Evolutionary conservation across 2,329 filamentous ascomycete genomes (phyloP).

Genomic region (Aspergillus fischeri): DNA sequence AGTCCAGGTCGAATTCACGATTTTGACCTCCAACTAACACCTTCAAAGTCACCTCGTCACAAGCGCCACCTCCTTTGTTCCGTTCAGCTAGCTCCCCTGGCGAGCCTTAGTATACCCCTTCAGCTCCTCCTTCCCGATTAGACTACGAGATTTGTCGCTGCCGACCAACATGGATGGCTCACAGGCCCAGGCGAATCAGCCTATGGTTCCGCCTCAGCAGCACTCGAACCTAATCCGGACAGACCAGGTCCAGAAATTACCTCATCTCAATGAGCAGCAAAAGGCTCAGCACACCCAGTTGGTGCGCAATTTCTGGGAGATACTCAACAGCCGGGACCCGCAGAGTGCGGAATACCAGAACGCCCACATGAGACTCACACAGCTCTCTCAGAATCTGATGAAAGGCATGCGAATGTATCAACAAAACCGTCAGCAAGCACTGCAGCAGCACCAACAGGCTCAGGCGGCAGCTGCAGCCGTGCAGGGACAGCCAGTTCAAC

Average conservation of each 20-base stretch:
- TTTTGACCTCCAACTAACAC: not conserved
- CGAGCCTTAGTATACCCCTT: not conserved
- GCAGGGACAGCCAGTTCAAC: slow-evolving; percentile 24
- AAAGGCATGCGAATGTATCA: slow-evolving; percentile 48
- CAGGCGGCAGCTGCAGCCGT: slow-evolving; percentile 17
- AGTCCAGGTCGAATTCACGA: not conserved
- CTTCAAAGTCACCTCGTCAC: not conserved
- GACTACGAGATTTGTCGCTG: not conserved
- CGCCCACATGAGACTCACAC: slow-evolving; percentile 49
- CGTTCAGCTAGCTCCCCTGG: not conserved
- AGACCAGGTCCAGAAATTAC: slow-evolving; percentile 51
- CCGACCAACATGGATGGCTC: slow-evolving; percentile 29
- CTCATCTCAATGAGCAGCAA: slow-evolving; percentile 50
- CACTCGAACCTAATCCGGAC: slow-evolving; percentile 48
- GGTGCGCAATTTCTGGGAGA: slow-evolving; percentile 53
- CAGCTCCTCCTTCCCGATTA: not conserved
- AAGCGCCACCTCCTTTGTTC: not conserved
- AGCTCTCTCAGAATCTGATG: slow-evolving; percentile 51
- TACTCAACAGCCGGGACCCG: slow-evolving; percentile 46
- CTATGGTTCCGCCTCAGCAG: slow-evolving; percentile 33
- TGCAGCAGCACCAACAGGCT: slow-evolving; percentile 27
- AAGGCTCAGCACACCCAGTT: slow-evolving; percentile 54
- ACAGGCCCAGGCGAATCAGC: slow-evolving; percentile 27
- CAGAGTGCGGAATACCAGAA: slow-evolving; percentile 48
- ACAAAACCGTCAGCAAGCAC: slow-evolving; percentile 34